Evolutionary conservation across 352 stramenopile genomes (phyloP).

Genomic region (Aphanomyces stellatus): DNA sequence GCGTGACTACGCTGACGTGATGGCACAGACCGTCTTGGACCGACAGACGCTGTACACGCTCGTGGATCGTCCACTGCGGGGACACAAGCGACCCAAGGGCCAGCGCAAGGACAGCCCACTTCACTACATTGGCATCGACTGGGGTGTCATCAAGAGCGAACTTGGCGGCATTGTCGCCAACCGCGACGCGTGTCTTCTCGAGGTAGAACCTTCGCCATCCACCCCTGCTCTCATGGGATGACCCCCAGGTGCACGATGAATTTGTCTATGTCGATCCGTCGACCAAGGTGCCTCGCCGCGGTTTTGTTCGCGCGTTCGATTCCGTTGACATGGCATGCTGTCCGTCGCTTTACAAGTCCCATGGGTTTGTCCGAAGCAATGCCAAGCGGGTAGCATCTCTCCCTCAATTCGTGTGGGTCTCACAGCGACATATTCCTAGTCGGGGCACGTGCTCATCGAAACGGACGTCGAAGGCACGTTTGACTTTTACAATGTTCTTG

Average conservation of each 20-base stretch:
- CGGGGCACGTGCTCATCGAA: conserved; percentile 8
- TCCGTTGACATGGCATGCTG: conserved; percentile 73
- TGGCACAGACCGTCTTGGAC: background rate
- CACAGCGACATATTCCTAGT: background rate
- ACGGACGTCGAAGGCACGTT: background rate
- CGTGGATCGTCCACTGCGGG: background rate
- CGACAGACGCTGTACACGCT: conserved; percentile 2
- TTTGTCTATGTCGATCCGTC: conserved; percentile 40
- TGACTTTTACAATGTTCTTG: background rate
- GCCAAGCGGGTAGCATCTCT: background rate
- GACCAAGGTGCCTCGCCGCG: conserved; percentile 50
- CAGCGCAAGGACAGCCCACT: background rate
- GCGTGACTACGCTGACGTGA: background rate
- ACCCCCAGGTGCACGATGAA: conserved; percentile 57
- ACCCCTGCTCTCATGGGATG: background rate
- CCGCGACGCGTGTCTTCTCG: conserved; percentile 70
- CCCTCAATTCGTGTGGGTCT: background rate
- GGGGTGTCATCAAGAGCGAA: background rate
- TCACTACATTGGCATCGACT: conserved; percentile 15
- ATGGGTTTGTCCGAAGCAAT: conserved; percentile 43
- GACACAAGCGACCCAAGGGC: no score
- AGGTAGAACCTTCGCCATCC: background rate
- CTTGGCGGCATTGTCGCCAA: conserved; percentile 52
- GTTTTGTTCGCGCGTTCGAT: conserved; percentile 71
- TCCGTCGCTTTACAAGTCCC: conserved; percentile 39